Conservation (phyloP, 768 basidiomycete genomes). For the Cystofilobasidium ferigula region DNA sequence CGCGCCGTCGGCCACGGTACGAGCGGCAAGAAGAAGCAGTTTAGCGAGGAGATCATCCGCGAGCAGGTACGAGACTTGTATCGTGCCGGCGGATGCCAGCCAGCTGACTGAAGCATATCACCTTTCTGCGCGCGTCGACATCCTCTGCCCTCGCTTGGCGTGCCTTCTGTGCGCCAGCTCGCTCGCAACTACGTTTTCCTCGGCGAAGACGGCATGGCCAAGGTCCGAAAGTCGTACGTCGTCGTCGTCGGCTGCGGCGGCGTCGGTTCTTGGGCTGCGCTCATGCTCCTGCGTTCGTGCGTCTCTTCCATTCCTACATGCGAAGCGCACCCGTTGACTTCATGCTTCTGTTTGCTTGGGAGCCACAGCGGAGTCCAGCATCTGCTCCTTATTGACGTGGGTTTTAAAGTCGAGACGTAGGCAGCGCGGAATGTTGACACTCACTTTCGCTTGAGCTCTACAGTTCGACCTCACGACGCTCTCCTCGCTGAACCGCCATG, state of each 20-base stretch:
- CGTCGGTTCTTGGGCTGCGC: conserved; percentile 89
- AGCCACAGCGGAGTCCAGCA: conserved; percentile 37
- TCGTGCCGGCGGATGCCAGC: neutral
- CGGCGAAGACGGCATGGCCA: conserved; percentile 74
- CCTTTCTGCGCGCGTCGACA: too few relatives aligned
- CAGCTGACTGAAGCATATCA: neutral
- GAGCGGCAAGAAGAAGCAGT: conserved; percentile 39
- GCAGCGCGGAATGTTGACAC: too few relatives aligned
- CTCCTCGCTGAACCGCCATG: conserved; percentile 64
- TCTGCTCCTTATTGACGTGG: conserved; percentile 37
- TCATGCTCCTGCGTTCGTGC: conserved; percentile 84
- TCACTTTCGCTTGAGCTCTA: neutral
- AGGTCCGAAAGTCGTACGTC: conserved; percentile 61
- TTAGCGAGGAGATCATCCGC: conserved; percentile 67
- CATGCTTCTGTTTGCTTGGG: neutral
- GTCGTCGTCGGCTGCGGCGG: conserved; percentile 92
- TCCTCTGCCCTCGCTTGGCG: neutral
- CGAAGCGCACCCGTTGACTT: neutral
- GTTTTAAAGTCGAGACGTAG: too few relatives aligned
- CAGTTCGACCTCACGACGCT: conserved; percentile 87
- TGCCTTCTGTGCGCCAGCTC: conserved; percentile 45
- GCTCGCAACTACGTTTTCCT: conserved; percentile 92
- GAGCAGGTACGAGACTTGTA: conserved; percentile 44
- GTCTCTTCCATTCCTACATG: conserved; percentile 34
- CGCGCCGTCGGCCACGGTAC: conserved; percentile 24